Conservation (phyloP, 1,284 basidiomycete genomes). For the Heterobasidion parviporum region DNA sequence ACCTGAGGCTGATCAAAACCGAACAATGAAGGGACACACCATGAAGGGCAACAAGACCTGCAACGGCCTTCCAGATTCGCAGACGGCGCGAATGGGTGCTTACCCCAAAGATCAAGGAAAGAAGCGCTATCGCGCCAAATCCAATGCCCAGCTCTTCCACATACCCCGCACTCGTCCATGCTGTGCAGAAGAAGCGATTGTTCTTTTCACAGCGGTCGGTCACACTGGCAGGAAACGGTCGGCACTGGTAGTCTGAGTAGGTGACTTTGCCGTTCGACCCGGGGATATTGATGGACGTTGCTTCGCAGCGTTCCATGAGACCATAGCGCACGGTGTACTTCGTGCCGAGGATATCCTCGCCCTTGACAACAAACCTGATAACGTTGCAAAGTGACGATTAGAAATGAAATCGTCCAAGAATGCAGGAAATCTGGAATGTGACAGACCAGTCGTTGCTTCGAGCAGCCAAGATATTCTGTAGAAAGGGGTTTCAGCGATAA, state of each 20-base stretch:
- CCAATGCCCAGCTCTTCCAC: constrained; percentile 53
- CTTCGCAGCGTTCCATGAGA: constrained; percentile 49
- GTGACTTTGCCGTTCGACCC: constrained; percentile 33
- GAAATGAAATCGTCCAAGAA: neutral
- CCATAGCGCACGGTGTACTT: constrained; percentile 50
- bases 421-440: constrained; percentile 3
- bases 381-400: neutral
- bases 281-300: constrained; percentile 40
- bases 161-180: constrained; percentile 66
- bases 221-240: constrained; percentile 53
- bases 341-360: constrained; percentile 37
- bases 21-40: constrained; percentile 27
- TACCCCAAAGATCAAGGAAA: constrained; percentile 56
- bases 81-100: constrained; percentile 64
- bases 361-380: constrained; percentile 50
- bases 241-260: constrained; percentile 53
- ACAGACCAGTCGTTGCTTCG: constrained; percentile 56
- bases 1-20: neutral
- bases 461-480: constrained; percentile 54
- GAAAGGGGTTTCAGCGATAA: neutral
- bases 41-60: constrained; percentile 52
- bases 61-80: constrained; percentile 66
- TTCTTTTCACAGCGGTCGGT: constrained; percentile 56
- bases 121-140: constrained; percentile 49
- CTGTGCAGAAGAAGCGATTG: constrained; percentile 51